Evolutionary conservation across 352 stramenopile genomes (phyloP).

Genomic region (Globisporangium sylvaticum): DNA sequence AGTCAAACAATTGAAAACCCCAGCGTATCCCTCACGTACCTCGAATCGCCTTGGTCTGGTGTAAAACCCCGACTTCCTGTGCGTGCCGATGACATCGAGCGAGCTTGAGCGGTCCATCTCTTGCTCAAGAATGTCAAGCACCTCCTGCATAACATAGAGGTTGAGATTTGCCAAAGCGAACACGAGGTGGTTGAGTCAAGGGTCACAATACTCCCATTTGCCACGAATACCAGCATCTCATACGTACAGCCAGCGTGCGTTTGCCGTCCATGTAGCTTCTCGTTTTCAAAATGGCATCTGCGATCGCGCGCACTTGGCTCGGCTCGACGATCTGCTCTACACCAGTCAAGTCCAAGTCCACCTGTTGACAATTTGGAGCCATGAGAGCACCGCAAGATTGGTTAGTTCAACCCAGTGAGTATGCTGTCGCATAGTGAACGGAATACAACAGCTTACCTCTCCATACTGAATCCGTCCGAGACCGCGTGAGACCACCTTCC

Average conservation of each 20-base stretch:
- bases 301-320: conserved; percentile 84
- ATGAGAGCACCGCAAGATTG: too few relatives aligned
- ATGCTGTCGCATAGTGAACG: not conserved
- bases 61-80: conserved; percentile 74
- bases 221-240: not conserved
- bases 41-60: conserved; percentile 77
- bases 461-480: conserved; percentile 83
- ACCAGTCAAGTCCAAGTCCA: conserved; percentile 78
- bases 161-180: not conserved
- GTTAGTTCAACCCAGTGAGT: not conserved
- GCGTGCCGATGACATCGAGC: conserved; percentile 50
- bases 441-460: conserved; percentile 39
- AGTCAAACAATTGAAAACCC: not conserved
- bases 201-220: not conserved
- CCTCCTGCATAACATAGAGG: conserved; percentile 28
- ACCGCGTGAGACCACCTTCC: conserved; percentile 76
- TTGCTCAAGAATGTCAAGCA: conserved; percentile 60
- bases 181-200: not conserved
- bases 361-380: conserved; percentile 19
- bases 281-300: conserved; percentile 55
- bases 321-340: conserved; percentile 89
- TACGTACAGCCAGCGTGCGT: conserved; percentile 27
- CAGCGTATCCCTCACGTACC: conserved; percentile 23
- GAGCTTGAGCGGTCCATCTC: conserved; percentile 62
- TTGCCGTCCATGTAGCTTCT: conserved; percentile 62